A percentile compares a stretch with the other conserved stretches of the same genome.
Conservation (phyloP, 768 basidiomycete species). For the Leccinum truebloodii region DNA sequence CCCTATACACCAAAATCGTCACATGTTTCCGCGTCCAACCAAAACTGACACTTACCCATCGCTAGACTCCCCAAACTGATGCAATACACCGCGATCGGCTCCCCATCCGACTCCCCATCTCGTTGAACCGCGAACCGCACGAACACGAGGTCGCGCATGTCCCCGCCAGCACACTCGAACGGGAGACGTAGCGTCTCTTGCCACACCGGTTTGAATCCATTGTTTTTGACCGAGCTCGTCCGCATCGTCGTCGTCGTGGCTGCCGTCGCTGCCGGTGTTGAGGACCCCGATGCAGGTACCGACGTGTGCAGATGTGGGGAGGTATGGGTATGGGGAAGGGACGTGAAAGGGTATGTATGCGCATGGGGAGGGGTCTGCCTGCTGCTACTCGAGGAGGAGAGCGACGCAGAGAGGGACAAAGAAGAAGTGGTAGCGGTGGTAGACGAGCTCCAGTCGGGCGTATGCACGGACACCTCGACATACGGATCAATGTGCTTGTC, state of each 20-base stretch:
- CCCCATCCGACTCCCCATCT: conserved; percentile 58
- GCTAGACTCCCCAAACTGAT: conserved; percentile 69
- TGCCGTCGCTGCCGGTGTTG: conserved; percentile 17
- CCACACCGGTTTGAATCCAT: conserved; percentile 93
- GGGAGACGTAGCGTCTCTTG: conserved; percentile 66
- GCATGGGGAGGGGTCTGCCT: background rate
- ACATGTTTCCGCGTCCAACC: background rate
- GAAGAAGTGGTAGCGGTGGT: background rate
- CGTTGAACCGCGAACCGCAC: conserved; percentile 76
- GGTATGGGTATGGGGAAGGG: background rate
- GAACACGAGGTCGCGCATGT: conserved; percentile 83
- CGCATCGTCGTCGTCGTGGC: conserved; percentile 50
- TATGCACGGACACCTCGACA: conserved; percentile 77
- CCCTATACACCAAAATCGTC: conserved; percentile 44
- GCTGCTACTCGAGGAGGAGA: background rate
- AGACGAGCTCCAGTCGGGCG: conserved; percentile 63
- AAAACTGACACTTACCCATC: conserved; percentile 50
- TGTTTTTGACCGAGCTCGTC: conserved; percentile 73
- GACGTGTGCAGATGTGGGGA: background rate
- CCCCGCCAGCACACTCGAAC: conserved; percentile 68
- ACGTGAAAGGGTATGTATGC: background rate
- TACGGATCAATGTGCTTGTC: conserved; percentile 69
- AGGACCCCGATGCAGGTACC: background rate
- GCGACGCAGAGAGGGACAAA: background rate
- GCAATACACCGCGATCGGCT: conserved; percentile 75